Percentiles rank a stretch among this genome's conserved stretches.
phyloP scores from a whole-genome alignment of 2,329 filamentous ascomycete species.

The Apiospora saccharicola region DNA sequence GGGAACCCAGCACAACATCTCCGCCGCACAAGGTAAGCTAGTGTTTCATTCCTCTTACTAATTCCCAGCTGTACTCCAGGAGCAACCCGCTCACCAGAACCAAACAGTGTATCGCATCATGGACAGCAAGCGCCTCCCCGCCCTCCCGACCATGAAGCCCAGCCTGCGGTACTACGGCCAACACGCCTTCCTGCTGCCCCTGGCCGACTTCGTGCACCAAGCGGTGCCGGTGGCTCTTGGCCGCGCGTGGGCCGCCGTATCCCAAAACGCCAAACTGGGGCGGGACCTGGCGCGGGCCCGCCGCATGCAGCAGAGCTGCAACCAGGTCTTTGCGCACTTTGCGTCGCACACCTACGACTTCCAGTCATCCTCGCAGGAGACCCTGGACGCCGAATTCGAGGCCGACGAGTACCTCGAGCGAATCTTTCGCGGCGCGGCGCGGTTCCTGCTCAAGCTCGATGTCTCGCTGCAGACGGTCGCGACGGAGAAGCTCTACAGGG shows the following conservation, averaged over 20 bases:
- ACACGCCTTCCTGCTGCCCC: neutral
- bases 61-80: too few species aligned
- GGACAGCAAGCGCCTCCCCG: slow-evolving; percentile 7
- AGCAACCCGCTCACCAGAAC: neutral
- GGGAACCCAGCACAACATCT: slow-evolving; percentile 6
- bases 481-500: neutral
- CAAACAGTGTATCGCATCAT: slow-evolving; percentile 7
- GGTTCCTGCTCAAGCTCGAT: slow-evolving; percentile 4
- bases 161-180: slow-evolving; percentile 8
- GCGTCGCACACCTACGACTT: slow-evolving; percentile 7
- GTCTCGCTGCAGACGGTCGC: slow-evolving; percentile 6
- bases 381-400: neutral
- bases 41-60: neutral
- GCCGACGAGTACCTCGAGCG: slow-evolving; percentile 15
- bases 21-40: neutral
- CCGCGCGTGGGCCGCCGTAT: neutral
- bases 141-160: neutral
- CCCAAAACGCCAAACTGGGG: neutral
- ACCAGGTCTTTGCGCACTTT: neutral
- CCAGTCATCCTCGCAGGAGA: neutral
- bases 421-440: neutral
- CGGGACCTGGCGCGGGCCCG: neutral
- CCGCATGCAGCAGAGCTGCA: slow-evolving; percentile 15
- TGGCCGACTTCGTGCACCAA: slow-evolving; percentile 18
- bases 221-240: neutral